Base-by-base conservation (phyloP, 2,329 filamentous ascomycete species). In the Lecanicillium sp. region DNA sequence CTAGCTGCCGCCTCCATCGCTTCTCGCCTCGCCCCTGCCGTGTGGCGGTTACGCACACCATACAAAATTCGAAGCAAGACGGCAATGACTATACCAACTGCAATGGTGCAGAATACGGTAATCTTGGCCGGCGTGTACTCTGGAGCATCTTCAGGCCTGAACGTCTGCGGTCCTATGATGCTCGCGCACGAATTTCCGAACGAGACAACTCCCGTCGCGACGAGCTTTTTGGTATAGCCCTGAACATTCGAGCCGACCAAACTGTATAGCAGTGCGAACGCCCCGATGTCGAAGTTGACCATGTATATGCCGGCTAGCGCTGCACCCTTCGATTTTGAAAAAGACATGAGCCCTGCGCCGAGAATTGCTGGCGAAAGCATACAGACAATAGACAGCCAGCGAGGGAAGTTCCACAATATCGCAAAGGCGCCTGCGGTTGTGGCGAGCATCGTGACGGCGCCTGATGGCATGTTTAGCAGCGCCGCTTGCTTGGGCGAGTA, bases 121-220 rank as follows among this genome's bases (percentile, higher is more conserved):
- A 79, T 68, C 56, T 79, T 77, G 9, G 75, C 77, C 0, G 73
- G 75, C 5, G 69, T 67, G 54, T 74, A 79, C 2, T 72, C 62
- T 1, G 77, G 77, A 0, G 69, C 73, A 51, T 80, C 74, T 30
- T 64, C 63, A 2, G 66, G 66, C 53, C 72, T 72, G 62, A 80
- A 79, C 2, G 75, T 78, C 57, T 78, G 72, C 1, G 76, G 76
- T 0, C 76, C 75, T 51, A 79, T 78, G 49, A 79, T 74, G 57
- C 77, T 79, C 12, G 73, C 75, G 5, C 76, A 59, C 0, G 72
- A 72, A 58, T 77, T 78, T 14, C 68, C 68, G 19, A 71, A 70
- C 38, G 70, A 71, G 52, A 78, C 66, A 36, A 74, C 59, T n/a
- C 72, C 71, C 7, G 69, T 67, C 2, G 72, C 73, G 37, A 74